These are phyloP conservation scores for Starmerella roubikii DNA, from an alignment of 805 yeast genomes.

Conservation along the genomic window DNA sequence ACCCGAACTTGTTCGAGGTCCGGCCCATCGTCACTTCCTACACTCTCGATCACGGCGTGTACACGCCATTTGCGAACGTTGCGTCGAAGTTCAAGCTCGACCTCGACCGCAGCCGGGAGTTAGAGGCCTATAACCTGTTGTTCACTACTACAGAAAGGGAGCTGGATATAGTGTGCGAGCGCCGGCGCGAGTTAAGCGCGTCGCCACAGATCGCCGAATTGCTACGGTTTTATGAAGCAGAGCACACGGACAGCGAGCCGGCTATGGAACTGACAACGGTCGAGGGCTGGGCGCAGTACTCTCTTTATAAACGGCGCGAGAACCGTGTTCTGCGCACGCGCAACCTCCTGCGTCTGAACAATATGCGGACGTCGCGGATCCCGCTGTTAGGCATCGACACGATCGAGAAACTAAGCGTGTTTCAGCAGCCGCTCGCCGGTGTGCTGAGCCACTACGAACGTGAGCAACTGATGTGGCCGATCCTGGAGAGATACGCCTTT, in stretches of 20 bases:
- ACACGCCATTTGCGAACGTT: slow-evolving; percentile 30
- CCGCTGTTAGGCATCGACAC: slow-evolving; percentile 60
- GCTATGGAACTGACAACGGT: slow-evolving; percentile 22
- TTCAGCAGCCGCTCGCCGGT: slow-evolving; percentile 12
- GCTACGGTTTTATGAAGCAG: slow-evolving; percentile 4
- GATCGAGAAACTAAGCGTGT: slow-evolving; percentile 24
- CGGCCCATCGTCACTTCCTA: slow-evolving; percentile 88
- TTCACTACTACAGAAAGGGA: slow-evolving; percentile 36
- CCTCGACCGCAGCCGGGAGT: background rate
- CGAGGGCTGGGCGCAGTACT: slow-evolving; percentile 45
- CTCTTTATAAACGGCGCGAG: slow-evolving; percentile 39
- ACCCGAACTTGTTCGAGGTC: slow-evolving; percentile 91
- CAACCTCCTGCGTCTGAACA: slow-evolving; percentile 52
- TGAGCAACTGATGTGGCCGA: slow-evolving; percentile 31
- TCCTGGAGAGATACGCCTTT: slow-evolving; percentile 64
- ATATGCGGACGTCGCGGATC: slow-evolving; percentile 45
- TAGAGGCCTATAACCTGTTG: slow-evolving; percentile 33
- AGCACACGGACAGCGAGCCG: background rate
- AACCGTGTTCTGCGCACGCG: slow-evolving; percentile 37
- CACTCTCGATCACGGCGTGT: slow-evolving; percentile 54
- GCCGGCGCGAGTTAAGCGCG: slow-evolving; percentile 5
- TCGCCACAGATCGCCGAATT: slow-evolving; percentile 4
- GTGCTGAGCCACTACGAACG: slow-evolving; percentile 23
- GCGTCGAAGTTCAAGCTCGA: slow-evolving; percentile 12
- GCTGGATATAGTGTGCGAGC: slow-evolving; percentile 9